Base-by-base conservation (phyloP, 768 basidiomycete genomes). In the Ramaria rubella region DNA sequence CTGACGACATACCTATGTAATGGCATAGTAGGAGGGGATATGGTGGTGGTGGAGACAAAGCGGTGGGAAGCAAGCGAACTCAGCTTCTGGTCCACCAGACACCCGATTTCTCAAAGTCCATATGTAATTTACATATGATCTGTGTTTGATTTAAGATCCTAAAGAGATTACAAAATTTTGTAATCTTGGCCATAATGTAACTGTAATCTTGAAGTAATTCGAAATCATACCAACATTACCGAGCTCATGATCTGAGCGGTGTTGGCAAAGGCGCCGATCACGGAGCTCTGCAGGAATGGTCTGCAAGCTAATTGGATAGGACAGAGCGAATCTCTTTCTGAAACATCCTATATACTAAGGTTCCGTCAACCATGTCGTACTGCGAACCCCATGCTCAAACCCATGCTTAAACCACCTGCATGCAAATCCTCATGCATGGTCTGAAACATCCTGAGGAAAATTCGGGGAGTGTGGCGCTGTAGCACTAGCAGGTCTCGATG, bases 171-270 rank as follows among this genome's bases (percentile, higher is more conserved):
- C n/a, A n/a, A n/a, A n/a, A n/a, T n/a, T n/a, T n/a, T n/a, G n/a
- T n/a, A n/a, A n/a, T n/a, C n/a, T n/a, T n/a, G n/a, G n/a, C n/a
- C n/a, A n/a, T n/a, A n/a, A n/a, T n/a, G n/a, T n/a, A n/a, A n/a
- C n/a, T n/a, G n/a, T n/a, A n/a, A n/a, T n/a, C n/a, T n/a, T n/a
- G n/a, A 85, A 67, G 87, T 88, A 60, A 81, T 74, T 63, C 93
- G 90, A 91, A 82, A 93, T 55, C 73, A 82, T 60, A 93, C 91
- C 67, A 90, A 91, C 63, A 77, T n/a, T n/a, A n/a, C n/a, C n/a
- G n/a, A 78, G 21, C 90, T 87, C 74, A 85, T 85, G 69, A 78
- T 73, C 27, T 91, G 88, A 89, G 79, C 58, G 90, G 89, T 69
- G 86, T 80, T 14, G 85, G 86, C 24, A 78, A 82, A 43, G 80